Evolutionary conservation across 495 filamentous ascomycete genomes (phyloP).

Genomic region (Amniculicola lignicola): DNA sequence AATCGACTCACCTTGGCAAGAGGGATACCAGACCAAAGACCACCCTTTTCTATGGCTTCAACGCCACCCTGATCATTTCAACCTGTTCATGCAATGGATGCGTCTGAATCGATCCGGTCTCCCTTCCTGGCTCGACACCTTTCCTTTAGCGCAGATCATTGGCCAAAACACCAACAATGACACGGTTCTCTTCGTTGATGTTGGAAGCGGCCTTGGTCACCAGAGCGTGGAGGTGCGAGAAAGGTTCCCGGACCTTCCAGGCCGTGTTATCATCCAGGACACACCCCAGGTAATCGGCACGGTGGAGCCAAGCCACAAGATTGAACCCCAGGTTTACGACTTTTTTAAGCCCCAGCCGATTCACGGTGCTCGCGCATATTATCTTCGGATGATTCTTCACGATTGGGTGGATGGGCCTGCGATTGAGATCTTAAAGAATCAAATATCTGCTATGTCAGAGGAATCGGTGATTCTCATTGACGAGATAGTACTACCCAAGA

Average conservation of each 20-base stretch:
- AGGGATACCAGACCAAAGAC: background rate
- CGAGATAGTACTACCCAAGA: constrained; percentile 42
- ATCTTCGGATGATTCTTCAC: constrained; percentile 45
- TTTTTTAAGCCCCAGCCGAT: constrained; percentile 23
- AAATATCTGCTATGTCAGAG: constrained; percentile 37
- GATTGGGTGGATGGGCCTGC: constrained; percentile 42
- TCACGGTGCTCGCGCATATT: constrained; percentile 46
- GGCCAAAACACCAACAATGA: background rate
- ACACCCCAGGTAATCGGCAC: constrained; percentile 4
- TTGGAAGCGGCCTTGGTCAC: constrained; percentile 12
- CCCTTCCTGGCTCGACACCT: background rate
- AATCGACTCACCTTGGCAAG: constrained; percentile 6
- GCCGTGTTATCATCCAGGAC: constrained; percentile 8
- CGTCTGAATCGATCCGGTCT: background rate
- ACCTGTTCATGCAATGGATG: too few species aligned
- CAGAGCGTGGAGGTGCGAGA: background rate
- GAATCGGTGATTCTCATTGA: constrained; percentile 46
- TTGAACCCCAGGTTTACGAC: constrained; percentile 4
- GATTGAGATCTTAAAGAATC: constrained; percentile 40
- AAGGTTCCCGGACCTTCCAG: background rate
- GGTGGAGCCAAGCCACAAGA: background rate
- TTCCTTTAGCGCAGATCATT: background rate
- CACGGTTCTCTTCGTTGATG: constrained; percentile 7
- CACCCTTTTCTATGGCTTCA: constrained; percentile 4
- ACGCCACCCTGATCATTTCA: background rate